Evolutionary conservation across 805 yeast species (phyloP).

Genomic region (Lipomyces spencermartinsiae): DNA sequence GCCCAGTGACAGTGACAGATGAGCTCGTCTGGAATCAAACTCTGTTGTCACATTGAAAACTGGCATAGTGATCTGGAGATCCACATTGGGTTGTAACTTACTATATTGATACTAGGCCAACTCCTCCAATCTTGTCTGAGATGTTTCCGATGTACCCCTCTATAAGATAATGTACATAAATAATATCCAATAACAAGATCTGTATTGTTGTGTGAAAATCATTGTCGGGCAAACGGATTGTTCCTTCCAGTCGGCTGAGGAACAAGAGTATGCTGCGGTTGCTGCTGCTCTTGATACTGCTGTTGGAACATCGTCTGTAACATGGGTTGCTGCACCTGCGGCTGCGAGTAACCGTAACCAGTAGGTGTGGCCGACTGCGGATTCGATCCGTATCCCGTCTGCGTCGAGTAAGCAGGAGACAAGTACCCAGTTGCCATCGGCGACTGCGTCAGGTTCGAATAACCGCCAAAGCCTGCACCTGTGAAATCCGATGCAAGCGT

Average conservation of each 20-base stretch:
- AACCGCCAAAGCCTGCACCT: conserved; percentile 29
- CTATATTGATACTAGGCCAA: not conserved
- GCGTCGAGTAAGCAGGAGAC: conserved; percentile 26
- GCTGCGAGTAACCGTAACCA: not conserved
- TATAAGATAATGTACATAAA: not conserved
- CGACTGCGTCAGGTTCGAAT: conserved; percentile 26
- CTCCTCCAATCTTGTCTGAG: not conserved
- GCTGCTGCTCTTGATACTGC: conserved; percentile 10
- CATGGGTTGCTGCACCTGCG: not conserved
- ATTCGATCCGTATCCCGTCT: conserved; percentile 4
- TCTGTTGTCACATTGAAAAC: too few species aligned
- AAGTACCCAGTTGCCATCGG: conserved; percentile 14
- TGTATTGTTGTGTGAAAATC: not conserved
- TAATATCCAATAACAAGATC: not conserved
- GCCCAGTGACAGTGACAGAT: not conserved
- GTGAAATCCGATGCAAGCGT: conserved; percentile 20
- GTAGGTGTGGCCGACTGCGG: not conserved
- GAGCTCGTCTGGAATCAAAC: too few species aligned
- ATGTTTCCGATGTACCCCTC: not conserved
- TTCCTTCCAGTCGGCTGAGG: conserved; percentile 1
- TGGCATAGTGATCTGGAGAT: too few species aligned
- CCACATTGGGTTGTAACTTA: not conserved
- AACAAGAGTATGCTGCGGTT: conserved; percentile 2
- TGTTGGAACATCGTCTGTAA: not conserved
- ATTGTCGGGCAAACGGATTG: not conserved